Evolutionary conservation across 257 asterid genomes (phyloP), one percentile per base, ranked within the genome.

Genomic region (Forsythia viridissima): DNA sequence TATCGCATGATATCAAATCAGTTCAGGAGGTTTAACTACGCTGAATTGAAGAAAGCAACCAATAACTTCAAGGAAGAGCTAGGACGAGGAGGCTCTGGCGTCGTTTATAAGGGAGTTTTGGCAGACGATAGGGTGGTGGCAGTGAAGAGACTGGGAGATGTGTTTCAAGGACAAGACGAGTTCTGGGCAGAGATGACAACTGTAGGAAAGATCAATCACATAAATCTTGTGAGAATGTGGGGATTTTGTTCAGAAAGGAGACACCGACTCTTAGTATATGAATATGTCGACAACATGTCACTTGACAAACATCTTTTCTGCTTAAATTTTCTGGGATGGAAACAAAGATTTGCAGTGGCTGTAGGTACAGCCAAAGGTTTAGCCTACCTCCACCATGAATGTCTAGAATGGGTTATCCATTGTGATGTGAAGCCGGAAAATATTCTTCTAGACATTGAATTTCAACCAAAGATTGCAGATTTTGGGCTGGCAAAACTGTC

Each of bases 41-140:
- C 20, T 4, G 74, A 73, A 30, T 57, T 79, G 34, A 79, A 63
- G 48, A 72, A 30, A 39, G 82, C 75, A 34, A 79, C 82, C 61
- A 59, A 46, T 30, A 72, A 79, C 51, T 79, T 79, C 78, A 79
- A 37, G 77, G 79, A 72, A 18, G 82, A 79, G 51, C 48, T 79
- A 12, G 79, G 79, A 37, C 69, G 73, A 44, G 82, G 82, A 36
- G 73, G 75, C 16, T 67, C 70, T 0, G 82, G 79, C 0, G 68
- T 41, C 11, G 74, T 61, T 44, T 79, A 79, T 16, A 79, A 79
- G 40, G 82, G 82, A 2, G 67, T 63, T 11, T 48, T 79, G 52
- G 9, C 63, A 8, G 79, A 79, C 30, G 67, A 65, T 10, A 73
- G 74, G 69, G 37, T 34, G 37, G 79, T 74, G 68, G 79, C 79